phyloP scores from a whole-genome alignment of 2,329 filamentous ascomycete species.

The Nemania sp. region DNA sequence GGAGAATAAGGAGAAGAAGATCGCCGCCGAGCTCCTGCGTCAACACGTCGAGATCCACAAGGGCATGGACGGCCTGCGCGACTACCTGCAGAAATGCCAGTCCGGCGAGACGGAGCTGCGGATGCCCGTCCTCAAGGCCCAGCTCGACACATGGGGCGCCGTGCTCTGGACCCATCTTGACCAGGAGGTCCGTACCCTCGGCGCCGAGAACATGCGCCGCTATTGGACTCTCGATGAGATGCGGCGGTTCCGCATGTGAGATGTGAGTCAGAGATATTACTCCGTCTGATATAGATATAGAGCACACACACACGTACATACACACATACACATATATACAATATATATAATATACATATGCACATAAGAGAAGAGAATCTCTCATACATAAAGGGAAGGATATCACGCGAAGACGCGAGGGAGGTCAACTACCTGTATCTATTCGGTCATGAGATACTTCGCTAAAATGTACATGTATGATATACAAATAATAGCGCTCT shows the following conservation, averaged over 20 bases:
- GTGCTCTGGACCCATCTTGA: conserved; percentile 85
- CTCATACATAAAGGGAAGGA: not conserved
- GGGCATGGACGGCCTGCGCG: conserved; percentile 70
- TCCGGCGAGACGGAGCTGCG: conserved; percentile 65
- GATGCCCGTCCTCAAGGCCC: conserved; percentile 62
- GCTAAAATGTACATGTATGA: not conserved
- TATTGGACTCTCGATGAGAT: conserved; percentile 83
- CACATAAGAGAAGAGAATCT: not conserved
- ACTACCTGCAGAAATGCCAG: conserved; percentile 66
- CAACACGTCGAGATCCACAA: conserved; percentile 82
- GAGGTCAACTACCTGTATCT: too few species aligned
- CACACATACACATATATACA: too few species aligned
- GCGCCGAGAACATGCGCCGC: conserved; percentile 84
- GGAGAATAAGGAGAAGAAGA: conserved; percentile 32
- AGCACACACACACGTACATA: too few species aligned
- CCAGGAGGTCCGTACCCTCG: conserved; percentile 77
- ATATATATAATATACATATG: not conserved
- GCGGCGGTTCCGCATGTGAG: conserved; percentile 66
- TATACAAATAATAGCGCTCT: not conserved
- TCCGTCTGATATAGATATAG: not conserved
- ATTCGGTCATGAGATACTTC: conserved; percentile 1
- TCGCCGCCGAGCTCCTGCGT: conserved; percentile 64
- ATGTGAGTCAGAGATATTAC: not conserved
- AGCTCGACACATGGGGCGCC: conserved; percentile 78
- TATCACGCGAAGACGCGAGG: not conserved